These are phyloP conservation scores for Cladosporium sphaerospermum DNA, from an alignment of 2,329 filamentous ascomycete genomes.

Conservation along the genomic window DNA sequence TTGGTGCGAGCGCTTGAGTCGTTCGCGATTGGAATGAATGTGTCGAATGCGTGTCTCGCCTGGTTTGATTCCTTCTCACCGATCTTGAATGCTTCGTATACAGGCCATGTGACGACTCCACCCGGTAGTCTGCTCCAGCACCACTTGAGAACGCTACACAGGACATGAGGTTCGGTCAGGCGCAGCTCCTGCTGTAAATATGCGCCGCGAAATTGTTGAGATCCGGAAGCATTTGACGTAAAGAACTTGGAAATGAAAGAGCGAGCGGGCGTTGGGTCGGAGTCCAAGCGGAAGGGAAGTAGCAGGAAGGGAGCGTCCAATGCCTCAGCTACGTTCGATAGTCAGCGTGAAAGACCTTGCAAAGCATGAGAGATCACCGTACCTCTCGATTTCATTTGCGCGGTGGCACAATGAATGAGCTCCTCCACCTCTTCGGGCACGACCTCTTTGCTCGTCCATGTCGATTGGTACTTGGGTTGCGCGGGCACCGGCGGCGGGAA, in stretches of 20 bases:
- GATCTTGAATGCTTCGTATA: conserved; percentile 91
- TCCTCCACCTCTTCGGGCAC: conserved; percentile 88
- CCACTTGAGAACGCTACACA: conserved; percentile 95
- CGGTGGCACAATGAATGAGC: conserved; percentile 74
- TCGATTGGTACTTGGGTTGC: conserved; percentile 77
- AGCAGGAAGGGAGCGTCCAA: conserved; percentile 89
- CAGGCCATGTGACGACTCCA: conserved; percentile 93
- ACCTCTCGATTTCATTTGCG: conserved; percentile 93
- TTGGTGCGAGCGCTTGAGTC: conserved; percentile 77
- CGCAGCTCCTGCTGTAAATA: conserved; percentile 76
- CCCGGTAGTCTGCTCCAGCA: conserved; percentile 91
- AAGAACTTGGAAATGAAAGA: conserved; percentile 93
- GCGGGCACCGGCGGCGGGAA: conserved; percentile 36
- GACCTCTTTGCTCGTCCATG: conserved; percentile 75
- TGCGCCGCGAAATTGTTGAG: conserved; percentile 58
- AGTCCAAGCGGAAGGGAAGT: conserved; percentile 86
- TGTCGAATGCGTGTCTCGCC: conserved; percentile 88
- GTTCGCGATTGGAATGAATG: conserved; percentile 90
- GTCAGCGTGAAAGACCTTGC: not conserved
- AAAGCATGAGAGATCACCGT: conserved; percentile 30
- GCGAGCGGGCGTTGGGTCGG: conserved; percentile 84
- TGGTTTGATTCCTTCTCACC: conserved; percentile 91
- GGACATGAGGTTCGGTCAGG: conserved; percentile 88
- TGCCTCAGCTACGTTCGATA: conserved; percentile 48
- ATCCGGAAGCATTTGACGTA: conserved; percentile 57